phyloP scores from a whole-genome alignment of 2,329 filamentous ascomycete species.

The Fusarium penzigii region DNA sequence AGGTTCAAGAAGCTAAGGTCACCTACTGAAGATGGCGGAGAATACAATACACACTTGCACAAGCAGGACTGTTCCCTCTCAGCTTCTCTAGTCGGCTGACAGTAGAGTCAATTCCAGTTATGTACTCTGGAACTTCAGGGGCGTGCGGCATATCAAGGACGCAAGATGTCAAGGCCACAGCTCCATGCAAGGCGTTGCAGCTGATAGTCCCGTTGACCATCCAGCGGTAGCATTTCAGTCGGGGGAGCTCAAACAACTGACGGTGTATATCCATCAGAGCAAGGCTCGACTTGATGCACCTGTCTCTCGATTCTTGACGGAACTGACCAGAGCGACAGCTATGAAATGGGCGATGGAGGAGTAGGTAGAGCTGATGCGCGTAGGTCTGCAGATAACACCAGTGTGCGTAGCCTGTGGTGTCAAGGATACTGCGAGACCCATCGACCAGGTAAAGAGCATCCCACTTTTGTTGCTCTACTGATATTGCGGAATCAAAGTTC shows the following conservation, averaged over 20 bases:
- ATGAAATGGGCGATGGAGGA: constrained; percentile 17
- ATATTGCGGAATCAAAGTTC: neutral
- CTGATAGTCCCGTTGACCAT: constrained; percentile 10
- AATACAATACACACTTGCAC: constrained; percentile 11
- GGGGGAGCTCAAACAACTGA: constrained; percentile 15
- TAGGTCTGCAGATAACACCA: constrained; percentile 19
- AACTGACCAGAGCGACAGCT: constrained; percentile 5
- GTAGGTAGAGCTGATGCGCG: constrained; percentile 21
- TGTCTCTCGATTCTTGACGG: constrained; percentile 5
- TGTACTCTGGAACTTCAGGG: constrained; percentile 1
- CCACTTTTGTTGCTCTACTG: constrained; percentile 13
- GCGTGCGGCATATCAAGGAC: constrained; percentile 11
- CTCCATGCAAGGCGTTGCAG: constrained; percentile 15
- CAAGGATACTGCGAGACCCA: constrained; percentile 12
- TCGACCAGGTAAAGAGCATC: constrained; percentile 10
- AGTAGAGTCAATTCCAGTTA: constrained; percentile 3
- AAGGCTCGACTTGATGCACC: constrained; percentile 11
- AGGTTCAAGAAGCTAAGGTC: too few species aligned
- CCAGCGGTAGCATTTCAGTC: constrained; percentile 16
- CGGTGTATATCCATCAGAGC: constrained; percentile 17
- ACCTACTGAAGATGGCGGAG: constrained; percentile 16
- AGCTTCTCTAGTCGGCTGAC: constrained; percentile 10
- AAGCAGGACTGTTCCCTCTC: constrained; percentile 7
- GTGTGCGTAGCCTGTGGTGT: constrained; percentile 16
- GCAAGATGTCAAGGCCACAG: constrained; percentile 16